phyloP scores from a whole-genome alignment of 345 rosid genomes.

The Lagerstroemia speciosa region DNA sequence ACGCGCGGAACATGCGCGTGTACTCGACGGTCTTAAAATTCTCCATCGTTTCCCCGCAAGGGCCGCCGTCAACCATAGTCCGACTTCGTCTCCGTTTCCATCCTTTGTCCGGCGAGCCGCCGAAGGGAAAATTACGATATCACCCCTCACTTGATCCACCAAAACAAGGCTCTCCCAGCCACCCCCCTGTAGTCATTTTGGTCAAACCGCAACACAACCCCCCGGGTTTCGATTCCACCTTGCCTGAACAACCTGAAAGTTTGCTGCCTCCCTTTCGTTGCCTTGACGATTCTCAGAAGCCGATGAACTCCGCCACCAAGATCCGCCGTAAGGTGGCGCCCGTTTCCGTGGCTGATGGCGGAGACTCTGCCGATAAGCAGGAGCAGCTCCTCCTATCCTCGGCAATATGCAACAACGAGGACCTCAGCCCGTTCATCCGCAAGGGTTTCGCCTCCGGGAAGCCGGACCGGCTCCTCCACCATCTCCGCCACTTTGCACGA shows the following conservation, averaged over 20 bases:
- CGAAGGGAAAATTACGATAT: background rate
- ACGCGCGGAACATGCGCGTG: too few species aligned
- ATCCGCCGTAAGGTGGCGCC: constrained; percentile 70
- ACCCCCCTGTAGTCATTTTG: background rate
- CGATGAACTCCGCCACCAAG: constrained; percentile 61
- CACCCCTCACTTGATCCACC: background rate
- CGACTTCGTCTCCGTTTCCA: constrained; percentile 2
- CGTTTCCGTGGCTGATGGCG: constrained; percentile 30
- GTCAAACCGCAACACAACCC: constrained; percentile 6
- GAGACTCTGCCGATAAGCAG: constrained; percentile 70
- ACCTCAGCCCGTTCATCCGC: constrained; percentile 82
- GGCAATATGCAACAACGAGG: constrained; percentile 90
- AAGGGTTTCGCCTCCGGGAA: constrained; percentile 70
- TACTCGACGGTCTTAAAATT: too few species aligned
- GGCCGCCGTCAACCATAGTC: background rate
- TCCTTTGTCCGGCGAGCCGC: constrained; percentile 8
- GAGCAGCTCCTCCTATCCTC: constrained; percentile 81
- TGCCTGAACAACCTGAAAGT: background rate
- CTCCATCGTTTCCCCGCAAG: too few species aligned
- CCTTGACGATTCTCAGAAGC: constrained; percentile 4
- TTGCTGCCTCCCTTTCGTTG: background rate
- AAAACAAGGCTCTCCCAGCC: background rate
- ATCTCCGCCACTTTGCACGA: constrained; percentile 78
- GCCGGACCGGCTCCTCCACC: constrained; percentile 82
- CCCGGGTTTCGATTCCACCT: background rate